phyloP scores from a whole-genome alignment of 2,329 filamentous ascomycete species.

The Aspergillus felis region DNA sequence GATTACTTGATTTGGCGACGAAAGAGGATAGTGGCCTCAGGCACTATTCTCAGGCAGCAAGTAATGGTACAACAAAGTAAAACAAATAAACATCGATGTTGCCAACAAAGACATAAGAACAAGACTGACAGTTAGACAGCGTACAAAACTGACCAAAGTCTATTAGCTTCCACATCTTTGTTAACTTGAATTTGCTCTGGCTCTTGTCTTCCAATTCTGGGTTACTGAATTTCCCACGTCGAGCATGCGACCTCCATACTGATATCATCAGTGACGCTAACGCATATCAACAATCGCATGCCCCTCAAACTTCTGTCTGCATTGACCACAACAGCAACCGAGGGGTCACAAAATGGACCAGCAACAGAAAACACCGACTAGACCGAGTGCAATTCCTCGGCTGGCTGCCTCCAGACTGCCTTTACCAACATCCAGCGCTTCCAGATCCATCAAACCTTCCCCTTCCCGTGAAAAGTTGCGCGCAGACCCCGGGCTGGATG shows the following conservation, averaged over 20 bases:
- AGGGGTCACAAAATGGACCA: conserved; percentile 30
- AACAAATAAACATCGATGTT: not conserved
- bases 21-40: not conserved
- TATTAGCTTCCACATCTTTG: not conserved
- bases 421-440: conserved; percentile 41
- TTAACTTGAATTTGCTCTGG: not conserved
- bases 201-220: not conserved
- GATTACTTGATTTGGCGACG: not conserved
- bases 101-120: not conserved
- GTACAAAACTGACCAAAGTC: not conserved
- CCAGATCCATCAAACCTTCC: conserved; percentile 43
- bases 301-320: not conserved
- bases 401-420: conserved; percentile 49
- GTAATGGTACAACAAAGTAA: not conserved
- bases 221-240: not conserved
- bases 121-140: not conserved
- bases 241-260: not conserved
- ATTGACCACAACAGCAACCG: not conserved
- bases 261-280: not conserved
- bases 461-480: conserved; percentile 47
- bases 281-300: not conserved
- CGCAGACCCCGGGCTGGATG: conserved; percentile 36
- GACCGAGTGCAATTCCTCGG: conserved; percentile 46
- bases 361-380: conserved; percentile 25
- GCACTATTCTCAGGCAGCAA: not conserved